These are phyloP conservation scores for Cladorrhinum samala DNA, from an alignment of 495 filamentous ascomycete species.

Conservation along the genomic window DNA sequence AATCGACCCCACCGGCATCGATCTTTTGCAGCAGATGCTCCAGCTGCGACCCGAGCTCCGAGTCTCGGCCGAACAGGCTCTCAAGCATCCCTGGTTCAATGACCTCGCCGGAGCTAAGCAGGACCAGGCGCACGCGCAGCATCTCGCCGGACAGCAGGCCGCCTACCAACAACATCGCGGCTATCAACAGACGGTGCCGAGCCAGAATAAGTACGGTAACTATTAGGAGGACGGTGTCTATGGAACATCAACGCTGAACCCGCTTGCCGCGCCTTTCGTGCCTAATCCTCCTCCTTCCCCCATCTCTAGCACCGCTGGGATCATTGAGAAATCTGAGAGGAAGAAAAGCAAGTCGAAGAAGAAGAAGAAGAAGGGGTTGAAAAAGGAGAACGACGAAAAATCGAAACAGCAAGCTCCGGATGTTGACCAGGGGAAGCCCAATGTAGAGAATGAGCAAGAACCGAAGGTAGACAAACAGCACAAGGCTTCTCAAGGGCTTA, in stretches of 20 bases:
- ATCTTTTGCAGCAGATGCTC: constrained; percentile 82
- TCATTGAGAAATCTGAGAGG: no score
- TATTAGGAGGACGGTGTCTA: constrained; percentile 15
- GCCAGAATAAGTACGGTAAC: constrained; percentile 26
- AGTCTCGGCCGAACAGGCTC: constrained; percentile 74
- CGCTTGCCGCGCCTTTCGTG: background rate
- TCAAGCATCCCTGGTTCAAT: constrained; percentile 85
- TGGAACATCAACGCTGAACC: background rate
- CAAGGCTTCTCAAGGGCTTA: no score
- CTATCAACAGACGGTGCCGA: constrained; percentile 26
- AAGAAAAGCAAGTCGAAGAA: no score
- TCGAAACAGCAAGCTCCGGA: no score
- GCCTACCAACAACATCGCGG: constrained; percentile 27
- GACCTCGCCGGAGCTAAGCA: constrained; percentile 36
- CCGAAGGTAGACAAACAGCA: no score
- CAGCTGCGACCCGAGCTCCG: constrained; percentile 90
- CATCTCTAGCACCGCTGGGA: background rate
- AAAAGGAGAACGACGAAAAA: no score
- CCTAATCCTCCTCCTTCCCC: no score
- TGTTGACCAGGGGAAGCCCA: no score
- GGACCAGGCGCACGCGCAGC: constrained; percentile 34
- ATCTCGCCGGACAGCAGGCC: constrained; percentile 21
- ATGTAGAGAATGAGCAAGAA: no score
- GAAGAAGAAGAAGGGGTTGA: no score
- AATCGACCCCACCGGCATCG: constrained; percentile 79